phyloP scores from a whole-genome alignment of 768 basidiomycete genomes.

The Pleurotus giganteus region DNA sequence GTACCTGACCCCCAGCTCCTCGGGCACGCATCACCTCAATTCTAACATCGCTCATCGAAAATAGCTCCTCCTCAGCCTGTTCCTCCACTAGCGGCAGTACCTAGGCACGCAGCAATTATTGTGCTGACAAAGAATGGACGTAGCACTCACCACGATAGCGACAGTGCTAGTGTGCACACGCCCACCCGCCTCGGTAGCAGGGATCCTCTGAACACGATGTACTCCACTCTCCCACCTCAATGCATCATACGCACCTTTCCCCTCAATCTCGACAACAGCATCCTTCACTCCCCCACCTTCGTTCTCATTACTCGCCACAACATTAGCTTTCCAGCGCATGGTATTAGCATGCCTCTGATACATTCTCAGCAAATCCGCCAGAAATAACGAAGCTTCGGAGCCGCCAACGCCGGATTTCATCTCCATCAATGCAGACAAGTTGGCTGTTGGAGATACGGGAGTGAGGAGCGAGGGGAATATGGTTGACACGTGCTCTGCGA shows the following conservation, averaged over 20 bases:
- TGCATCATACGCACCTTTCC: conserved; percentile 72
- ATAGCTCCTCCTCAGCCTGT: conserved; percentile 55
- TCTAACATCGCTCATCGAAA: conserved; percentile 82
- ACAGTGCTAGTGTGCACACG: conserved; percentile 92
- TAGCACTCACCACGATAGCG: conserved; percentile 70
- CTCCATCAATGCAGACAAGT: conserved; percentile 81
- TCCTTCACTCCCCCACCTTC: conserved; percentile 73
- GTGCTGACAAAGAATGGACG: background rate
- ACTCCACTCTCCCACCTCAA: conserved; percentile 93
- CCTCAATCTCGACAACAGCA: conserved; percentile 77
- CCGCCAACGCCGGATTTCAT: conserved; percentile 94
- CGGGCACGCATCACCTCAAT: conserved; percentile 94
- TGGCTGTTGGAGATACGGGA: conserved; percentile 63
- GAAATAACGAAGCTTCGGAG: conserved; percentile 81
- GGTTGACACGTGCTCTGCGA: conserved; percentile 31
- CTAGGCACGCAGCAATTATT: conserved; percentile 34
- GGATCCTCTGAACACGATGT: conserved; percentile 93
- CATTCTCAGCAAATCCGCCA: conserved; percentile 76
- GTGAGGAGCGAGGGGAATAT: conserved; percentile 73
- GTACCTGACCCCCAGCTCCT: conserved; percentile 95
- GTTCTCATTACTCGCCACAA: conserved; percentile 57
- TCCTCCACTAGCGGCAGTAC: conserved; percentile 82
- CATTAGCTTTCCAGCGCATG: conserved; percentile 55
- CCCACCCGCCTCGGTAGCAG: conserved; percentile 85
- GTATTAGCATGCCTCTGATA: conserved; percentile 66